A percentile compares a stretch with the other conserved stretches of the same genome.
Evolutionary conservation across 192 early-diverging fungal genomes (phyloP).

Genomic region (Phlyctochytrium bullatum): DNA sequence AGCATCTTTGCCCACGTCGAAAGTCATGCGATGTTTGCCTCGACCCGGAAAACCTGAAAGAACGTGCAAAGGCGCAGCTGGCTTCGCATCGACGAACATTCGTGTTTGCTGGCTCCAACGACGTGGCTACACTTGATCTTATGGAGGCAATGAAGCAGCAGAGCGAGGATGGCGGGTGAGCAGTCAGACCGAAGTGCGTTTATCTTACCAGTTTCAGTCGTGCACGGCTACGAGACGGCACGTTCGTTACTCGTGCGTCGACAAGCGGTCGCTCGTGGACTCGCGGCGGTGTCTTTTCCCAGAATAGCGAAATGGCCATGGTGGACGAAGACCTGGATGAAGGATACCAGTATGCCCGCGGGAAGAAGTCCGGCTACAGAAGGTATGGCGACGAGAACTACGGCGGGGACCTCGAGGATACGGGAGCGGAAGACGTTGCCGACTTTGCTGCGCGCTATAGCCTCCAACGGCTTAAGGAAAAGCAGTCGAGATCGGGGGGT

Average conservation of each 20-base stretch:
- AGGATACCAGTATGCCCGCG: neutral
- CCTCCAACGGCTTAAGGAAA: neutral
- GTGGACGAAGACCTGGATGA: constrained; percentile 4
- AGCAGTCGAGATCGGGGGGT: neutral
- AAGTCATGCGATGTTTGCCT: constrained; percentile 46
- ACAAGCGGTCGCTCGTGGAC: too few relatives aligned
- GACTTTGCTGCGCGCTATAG: neutral
- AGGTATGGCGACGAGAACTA: neutral
- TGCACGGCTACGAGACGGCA: too few relatives aligned
- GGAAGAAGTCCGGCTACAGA: neutral
- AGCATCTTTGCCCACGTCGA: constrained; percentile 21
- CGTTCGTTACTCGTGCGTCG: too few relatives aligned
- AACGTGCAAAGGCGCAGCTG: neutral
- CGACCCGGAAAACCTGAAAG: constrained; percentile 26
- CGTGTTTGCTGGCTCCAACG: neutral
- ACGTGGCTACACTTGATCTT: neutral
- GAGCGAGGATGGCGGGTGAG: constrained; percentile 1
- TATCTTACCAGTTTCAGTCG: too few relatives aligned
- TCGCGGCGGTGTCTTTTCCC: too few relatives aligned
- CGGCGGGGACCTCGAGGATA: constrained; percentile 13
- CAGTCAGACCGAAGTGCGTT: neutral
- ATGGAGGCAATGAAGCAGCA: constrained; percentile 3
- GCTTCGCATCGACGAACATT: neutral
- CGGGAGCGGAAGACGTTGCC: neutral
- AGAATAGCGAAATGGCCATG: constrained; percentile 17